A percentile compares a stretch with the other conserved stretches of the same genome.
These are phyloP conservation scores for Hypoxylon sp. DNA, from an alignment of 2,329 filamentous ascomycete genomes.

Conservation along the genomic window DNA sequence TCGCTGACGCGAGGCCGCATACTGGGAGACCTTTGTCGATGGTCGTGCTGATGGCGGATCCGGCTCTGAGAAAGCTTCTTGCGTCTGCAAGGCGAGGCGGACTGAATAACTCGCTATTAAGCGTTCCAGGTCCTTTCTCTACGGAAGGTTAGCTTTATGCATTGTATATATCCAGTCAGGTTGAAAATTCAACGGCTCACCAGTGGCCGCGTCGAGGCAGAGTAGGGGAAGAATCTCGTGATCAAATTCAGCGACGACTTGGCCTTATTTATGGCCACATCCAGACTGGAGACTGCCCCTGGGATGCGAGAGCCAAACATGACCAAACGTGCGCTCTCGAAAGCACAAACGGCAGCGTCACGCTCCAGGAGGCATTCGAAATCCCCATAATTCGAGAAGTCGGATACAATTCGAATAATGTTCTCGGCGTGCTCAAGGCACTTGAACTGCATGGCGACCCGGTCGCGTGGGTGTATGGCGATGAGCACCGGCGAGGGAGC, in stretches of 20 bases:
- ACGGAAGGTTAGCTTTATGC: constrained; percentile 3
- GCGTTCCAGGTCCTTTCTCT: constrained; percentile 49
- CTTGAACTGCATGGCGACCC: constrained; percentile 49
- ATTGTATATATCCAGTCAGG: background rate
- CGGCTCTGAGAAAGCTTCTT: constrained; percentile 43
- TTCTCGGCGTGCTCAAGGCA: constrained; percentile 56
- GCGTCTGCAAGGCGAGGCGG: constrained; percentile 44
- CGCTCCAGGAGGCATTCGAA: constrained; percentile 53
- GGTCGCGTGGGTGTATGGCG: constrained; percentile 47
- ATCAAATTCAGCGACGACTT: constrained; percentile 49
- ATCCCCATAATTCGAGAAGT: constrained; percentile 47
- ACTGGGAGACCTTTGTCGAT: constrained; percentile 47
- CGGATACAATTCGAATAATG: constrained; percentile 54
- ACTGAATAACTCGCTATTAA: constrained; percentile 48
- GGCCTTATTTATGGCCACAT: constrained; percentile 46
- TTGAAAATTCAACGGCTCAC: constrained; percentile 35
- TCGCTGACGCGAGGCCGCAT: constrained; percentile 51
- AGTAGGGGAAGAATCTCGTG: constrained; percentile 47
- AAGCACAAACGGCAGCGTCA: constrained; percentile 59
- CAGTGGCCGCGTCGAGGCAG: constrained; percentile 48
- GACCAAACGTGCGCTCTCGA: constrained; percentile 56
- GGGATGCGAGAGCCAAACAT: constrained; percentile 50
- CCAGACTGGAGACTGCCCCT: constrained; percentile 40
- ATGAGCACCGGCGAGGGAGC: constrained; percentile 52
- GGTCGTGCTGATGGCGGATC: constrained; percentile 36